Conservation (phyloP, 306 rosid genomes). For the Cucurbita maxima region DNA sequence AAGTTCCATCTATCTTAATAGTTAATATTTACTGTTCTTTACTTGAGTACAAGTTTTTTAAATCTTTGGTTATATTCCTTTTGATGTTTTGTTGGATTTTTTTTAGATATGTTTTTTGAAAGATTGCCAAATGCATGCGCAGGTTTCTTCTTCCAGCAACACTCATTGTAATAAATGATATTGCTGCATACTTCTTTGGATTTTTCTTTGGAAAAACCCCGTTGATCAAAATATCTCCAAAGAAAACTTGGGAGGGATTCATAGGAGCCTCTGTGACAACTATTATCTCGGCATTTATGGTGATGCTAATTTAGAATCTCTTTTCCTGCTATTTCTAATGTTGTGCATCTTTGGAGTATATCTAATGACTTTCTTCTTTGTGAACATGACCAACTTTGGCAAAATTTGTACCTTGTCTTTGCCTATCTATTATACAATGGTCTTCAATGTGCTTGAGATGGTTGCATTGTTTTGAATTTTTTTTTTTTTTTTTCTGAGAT, state of each 20-base stretch:
- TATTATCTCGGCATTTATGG: constrained; percentile 88
- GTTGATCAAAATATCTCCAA: constrained; percentile 89
- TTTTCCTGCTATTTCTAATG: not conserved
- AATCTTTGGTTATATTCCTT: not conserved
- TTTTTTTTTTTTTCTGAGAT: too few relatives aligned
- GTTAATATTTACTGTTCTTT: not conserved
- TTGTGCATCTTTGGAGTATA: not conserved
- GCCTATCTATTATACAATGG: not conserved
- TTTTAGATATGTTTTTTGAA: not conserved
- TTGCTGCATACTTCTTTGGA: constrained; percentile 83
- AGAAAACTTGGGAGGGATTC: constrained; percentile 99
- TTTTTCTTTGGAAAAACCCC: constrained; percentile 97
- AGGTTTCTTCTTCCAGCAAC: constrained; percentile 99
- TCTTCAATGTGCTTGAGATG: not conserved
- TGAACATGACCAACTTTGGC: not conserved
- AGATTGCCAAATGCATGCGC: constrained; percentile 15
- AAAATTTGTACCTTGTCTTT: not conserved
- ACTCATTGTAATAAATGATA: constrained; percentile 87
- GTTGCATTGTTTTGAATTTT: not conserved
- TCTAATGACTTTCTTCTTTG: not conserved
- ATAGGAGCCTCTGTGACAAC: constrained; percentile 96
- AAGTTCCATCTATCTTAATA: not conserved
- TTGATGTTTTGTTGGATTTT: not conserved
- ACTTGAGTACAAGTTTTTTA: not conserved
- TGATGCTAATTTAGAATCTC: constrained; percentile 8